phyloP scores from a whole-genome alignment of 768 basidiomycete genomes.

The Boletus sp. region DNA sequence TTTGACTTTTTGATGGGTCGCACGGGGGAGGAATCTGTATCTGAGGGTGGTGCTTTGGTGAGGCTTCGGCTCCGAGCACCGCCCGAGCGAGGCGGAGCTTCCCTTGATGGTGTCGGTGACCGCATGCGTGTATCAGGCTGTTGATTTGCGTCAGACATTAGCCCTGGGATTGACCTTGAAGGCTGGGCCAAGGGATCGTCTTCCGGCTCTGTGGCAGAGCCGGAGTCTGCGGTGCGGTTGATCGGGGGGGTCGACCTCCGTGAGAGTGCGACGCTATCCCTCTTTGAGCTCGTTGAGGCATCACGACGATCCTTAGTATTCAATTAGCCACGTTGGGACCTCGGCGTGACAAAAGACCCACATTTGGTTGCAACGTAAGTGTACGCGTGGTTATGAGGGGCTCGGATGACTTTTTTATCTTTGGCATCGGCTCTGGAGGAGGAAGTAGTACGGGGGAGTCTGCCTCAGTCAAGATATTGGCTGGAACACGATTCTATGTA shows the following conservation, averaged over 20 bases:
- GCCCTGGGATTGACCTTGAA: background rate
- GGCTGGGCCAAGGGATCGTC: conserved; percentile 12
- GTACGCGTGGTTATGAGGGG: conserved; percentile 3
- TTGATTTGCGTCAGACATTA: conserved; percentile 8
- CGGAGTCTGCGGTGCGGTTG: conserved; percentile 13
- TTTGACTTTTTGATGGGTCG: conserved; percentile 50
- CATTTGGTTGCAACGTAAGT: conserved; percentile 14
- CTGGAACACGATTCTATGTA: conserved; percentile 36
- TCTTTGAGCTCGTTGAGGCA: conserved; percentile 1
- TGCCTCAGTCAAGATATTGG: conserved; percentile 46
- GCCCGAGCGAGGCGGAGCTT: conserved; percentile 5
- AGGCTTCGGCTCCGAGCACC: conserved; percentile 23
- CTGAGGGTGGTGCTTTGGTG: conserved; percentile 31
- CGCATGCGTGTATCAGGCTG: conserved; percentile 15
- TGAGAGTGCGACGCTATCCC: conserved; percentile 1
- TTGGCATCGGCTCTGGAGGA: conserved; percentile 13
- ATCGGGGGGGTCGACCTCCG: conserved; percentile 13
- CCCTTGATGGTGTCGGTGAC: conserved; percentile 23
- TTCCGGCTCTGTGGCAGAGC: conserved; percentile 32
- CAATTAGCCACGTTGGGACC: conserved; percentile 8
- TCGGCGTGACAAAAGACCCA: conserved; percentile 15
- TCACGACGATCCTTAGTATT: conserved; percentile 16
- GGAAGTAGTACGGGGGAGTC: conserved; percentile 45
- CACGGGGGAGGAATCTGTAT: conserved; percentile 54
- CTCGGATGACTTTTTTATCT: conserved; percentile 11